Evolutionary conservation across 192 early-diverging fungal genomes (phyloP).

Genomic region (Blastocladiella britannica): DNA sequence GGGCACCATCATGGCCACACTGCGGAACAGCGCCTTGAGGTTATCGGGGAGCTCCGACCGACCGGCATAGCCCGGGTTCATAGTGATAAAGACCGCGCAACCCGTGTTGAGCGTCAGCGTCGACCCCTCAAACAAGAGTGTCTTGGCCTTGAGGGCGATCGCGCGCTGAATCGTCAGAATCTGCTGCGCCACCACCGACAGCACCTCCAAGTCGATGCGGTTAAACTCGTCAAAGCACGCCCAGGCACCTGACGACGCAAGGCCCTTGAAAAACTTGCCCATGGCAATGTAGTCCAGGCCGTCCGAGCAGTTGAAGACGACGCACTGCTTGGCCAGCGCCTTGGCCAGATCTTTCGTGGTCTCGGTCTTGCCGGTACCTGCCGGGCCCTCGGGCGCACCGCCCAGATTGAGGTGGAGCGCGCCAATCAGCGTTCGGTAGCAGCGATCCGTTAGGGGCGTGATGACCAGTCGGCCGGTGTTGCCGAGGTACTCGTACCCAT

Average conservation of each 20-base stretch:
- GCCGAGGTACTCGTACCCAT: constrained; percentile 97
- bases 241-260: constrained; percentile 97
- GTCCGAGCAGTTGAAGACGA: constrained; percentile 99
- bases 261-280: constrained; percentile 98
- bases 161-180: constrained; percentile 97
- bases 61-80: constrained; percentile 98
- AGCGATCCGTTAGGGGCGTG: constrained; percentile 95
- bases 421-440: constrained; percentile 95
- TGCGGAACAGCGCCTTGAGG: constrained; percentile 94
- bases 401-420: constrained; percentile 84
- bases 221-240: constrained; percentile 99
- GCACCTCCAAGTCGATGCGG: constrained; percentile 85
- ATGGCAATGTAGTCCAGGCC: constrained; percentile 99
- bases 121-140: constrained; percentile 10
- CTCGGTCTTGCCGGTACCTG: constrained; percentile 98
- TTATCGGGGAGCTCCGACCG: constrained; percentile 97
- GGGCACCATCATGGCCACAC: constrained; percentile 96
- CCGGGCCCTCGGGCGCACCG: constrained; percentile 94
- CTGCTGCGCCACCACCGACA: constrained; percentile 98
- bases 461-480: constrained; percentile 90
- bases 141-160: constrained; percentile 20
- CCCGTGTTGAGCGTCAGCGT: constrained; percentile 63
- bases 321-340: constrained; percentile 82
- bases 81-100: constrained; percentile 95
- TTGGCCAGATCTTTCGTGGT: constrained; percentile 89